Conservation (phyloP, 176 grass and related monocot species). For the Cenchrus purpureus region DNA sequence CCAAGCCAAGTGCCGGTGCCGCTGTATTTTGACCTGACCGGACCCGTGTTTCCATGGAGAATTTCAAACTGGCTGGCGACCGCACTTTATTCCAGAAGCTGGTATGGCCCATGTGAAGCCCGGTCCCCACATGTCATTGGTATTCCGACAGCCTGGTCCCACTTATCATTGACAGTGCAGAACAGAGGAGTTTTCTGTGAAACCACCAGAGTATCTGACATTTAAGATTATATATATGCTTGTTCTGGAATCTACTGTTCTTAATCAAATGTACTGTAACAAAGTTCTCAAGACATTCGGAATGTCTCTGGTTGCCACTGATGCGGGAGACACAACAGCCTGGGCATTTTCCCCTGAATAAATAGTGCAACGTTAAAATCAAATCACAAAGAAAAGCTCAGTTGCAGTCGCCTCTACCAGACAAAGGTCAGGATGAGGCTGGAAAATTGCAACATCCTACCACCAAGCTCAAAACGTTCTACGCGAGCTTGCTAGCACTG, state of each 20-base stretch:
- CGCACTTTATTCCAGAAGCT: no score
- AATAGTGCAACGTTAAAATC: conserved; percentile 7
- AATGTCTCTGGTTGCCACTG: background rate
- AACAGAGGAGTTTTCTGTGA: no score
- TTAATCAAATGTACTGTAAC: background rate
- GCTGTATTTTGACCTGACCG: background rate
- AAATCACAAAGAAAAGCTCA: background rate
- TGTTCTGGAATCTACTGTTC: background rate
- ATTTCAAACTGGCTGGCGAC: background rate
- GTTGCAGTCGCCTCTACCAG: conserved; percentile 34
- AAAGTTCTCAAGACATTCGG: background rate
- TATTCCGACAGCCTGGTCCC: no score
- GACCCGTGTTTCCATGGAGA: background rate
- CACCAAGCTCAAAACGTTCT: conserved; percentile 23
- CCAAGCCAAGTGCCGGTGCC: background rate
- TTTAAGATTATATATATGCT: background rate
- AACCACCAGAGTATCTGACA: no score
- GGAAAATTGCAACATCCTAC: conserved; percentile 36
- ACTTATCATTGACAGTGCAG: no score
- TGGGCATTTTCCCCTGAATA: conserved; percentile 20
- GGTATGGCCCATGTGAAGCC: no score
- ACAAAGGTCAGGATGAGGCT: conserved; percentile 25
- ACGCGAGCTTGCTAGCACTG: background rate
- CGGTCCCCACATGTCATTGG: no score
- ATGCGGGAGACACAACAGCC: background rate